A percentile compares a stretch with the other conserved stretches of the same genome.
These are phyloP conservation scores for Pichia terricola DNA, from an alignment of 1,139 yeast genomes.

Conservation along the genomic window DNA sequence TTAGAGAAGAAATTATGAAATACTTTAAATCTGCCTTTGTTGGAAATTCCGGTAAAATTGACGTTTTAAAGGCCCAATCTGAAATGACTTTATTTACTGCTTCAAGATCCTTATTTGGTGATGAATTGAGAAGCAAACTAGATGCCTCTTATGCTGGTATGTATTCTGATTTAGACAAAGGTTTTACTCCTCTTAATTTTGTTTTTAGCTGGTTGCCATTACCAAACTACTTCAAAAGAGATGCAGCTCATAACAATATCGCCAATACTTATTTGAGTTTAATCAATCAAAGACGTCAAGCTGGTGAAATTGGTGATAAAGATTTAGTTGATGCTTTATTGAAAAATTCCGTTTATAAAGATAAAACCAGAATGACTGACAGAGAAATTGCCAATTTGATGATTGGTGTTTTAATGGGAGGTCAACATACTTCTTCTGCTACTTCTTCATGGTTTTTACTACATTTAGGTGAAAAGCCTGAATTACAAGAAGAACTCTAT, in stretches of 20 bases:
- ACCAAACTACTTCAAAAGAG: constrained; percentile 78
- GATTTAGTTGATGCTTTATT: constrained; percentile 87
- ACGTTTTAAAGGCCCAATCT: constrained; percentile 81
- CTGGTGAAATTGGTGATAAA: constrained; percentile 69
- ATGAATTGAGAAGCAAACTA: constrained; percentile 78
- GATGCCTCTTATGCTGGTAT: constrained; percentile 77
- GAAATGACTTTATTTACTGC: constrained; percentile 97
- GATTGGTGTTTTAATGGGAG: constrained; percentile 97
- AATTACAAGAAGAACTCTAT: constrained; percentile 70
- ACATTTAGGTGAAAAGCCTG: constrained; percentile 81
- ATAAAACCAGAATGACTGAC: constrained; percentile 90
- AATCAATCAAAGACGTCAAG: constrained; percentile 61
- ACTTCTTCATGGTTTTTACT: constrained; percentile 92
- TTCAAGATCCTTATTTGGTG: constrained; percentile 81
- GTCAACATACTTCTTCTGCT: constrained; percentile 96
- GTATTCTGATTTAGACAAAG: constrained; percentile 89
- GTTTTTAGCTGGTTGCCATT: constrained; percentile 91
- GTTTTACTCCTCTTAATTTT: constrained; percentile 92
- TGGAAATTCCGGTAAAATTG: constrained; percentile 42
- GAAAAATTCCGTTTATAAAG: constrained; percentile 78
- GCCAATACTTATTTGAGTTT: constrained; percentile 72
- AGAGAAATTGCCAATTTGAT: constrained; percentile 87
- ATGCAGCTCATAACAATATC: constrained; percentile 75
- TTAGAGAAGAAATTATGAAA: constrained; percentile 62
- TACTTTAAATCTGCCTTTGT: constrained; percentile 40